Conservation (phyloP, 148 eudicot species). For the Gaultheria prostrata region DNA sequence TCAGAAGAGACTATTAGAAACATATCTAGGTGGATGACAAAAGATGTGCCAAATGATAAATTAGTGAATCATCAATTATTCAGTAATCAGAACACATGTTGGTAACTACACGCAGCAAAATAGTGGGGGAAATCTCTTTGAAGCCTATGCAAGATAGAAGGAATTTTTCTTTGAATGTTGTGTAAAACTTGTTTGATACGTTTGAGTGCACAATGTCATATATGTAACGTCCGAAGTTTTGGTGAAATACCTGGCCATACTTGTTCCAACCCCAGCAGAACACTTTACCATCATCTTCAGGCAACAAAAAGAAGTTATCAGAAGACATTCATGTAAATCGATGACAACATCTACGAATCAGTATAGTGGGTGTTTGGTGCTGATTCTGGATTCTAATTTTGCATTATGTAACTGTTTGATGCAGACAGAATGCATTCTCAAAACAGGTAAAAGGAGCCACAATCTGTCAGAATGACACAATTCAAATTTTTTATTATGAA, state of each 20-base stretch:
- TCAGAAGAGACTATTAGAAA: not conserved
- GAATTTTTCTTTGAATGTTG: not conserved
- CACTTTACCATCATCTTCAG: constrained; percentile 68
- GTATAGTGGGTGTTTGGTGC: no score
- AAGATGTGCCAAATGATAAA: not conserved
- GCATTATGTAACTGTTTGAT: no score
- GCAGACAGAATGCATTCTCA: no score
- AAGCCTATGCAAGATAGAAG: not conserved
- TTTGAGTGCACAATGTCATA: not conserved
- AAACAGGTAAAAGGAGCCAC: no score
- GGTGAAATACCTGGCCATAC: constrained; percentile 81
- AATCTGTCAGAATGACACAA: no score
- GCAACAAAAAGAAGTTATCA: constrained; percentile 11
- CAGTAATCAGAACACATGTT: no score
- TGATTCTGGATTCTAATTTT: no score
- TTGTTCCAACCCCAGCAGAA: constrained; percentile 99
- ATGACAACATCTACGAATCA: not conserved
- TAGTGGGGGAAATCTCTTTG: not conserved
- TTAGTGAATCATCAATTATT: not conserved
- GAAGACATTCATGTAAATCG: not conserved
- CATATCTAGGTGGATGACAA: not conserved
- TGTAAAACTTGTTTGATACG: not conserved
- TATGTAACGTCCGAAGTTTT: not conserved
- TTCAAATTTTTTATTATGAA: not conserved
- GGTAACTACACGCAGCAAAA: not conserved